Conservation (phyloP, 140 eudicot species). For the Stevia rebaudiana region DNA sequence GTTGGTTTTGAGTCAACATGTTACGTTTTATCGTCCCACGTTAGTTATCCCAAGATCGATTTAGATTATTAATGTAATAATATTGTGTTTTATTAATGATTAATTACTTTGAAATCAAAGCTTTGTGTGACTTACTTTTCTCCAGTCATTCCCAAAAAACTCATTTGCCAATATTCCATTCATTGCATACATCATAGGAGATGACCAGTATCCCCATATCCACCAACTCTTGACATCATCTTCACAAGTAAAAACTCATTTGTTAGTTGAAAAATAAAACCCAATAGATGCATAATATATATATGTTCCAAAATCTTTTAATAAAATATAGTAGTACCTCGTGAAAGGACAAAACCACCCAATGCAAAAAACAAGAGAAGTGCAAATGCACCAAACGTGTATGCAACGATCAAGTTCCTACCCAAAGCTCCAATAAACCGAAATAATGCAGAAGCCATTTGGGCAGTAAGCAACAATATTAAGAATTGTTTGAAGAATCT, state of each 20-base stretch:
- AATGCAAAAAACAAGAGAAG: conserved; percentile 46
- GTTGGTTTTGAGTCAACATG: neutral
- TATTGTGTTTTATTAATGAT: neutral
- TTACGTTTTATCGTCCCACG: too few relatives aligned
- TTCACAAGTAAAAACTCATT: conserved; percentile 8
- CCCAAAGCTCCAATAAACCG: conserved; percentile 56
- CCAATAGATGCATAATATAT: neutral
- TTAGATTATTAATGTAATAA: neutral
- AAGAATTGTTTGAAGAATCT: conserved; percentile 58
- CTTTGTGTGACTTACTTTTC: conserved; percentile 33
- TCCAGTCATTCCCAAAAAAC: conserved; percentile 67
- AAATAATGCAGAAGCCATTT: conserved; percentile 63
- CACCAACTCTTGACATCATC: conserved; percentile 65
- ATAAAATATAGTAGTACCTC: conserved; percentile 37
- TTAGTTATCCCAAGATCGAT: neutral
- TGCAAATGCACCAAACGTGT: conserved; percentile 62
- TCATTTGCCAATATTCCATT: conserved; percentile 65
- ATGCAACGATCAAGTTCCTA: conserved; percentile 59
- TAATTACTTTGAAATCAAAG: neutral
- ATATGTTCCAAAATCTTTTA: too few relatives aligned
- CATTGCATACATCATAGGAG: conserved; percentile 67
- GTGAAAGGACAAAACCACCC: conserved; percentile 63
- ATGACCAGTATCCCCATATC: conserved; percentile 74
- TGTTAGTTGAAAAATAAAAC: conserved; percentile 3
- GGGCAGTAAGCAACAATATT: conserved; percentile 43